Conservation (phyloP, 2,329 filamentous ascomycete genomes). For the Claviceps fusiformis region DNA sequence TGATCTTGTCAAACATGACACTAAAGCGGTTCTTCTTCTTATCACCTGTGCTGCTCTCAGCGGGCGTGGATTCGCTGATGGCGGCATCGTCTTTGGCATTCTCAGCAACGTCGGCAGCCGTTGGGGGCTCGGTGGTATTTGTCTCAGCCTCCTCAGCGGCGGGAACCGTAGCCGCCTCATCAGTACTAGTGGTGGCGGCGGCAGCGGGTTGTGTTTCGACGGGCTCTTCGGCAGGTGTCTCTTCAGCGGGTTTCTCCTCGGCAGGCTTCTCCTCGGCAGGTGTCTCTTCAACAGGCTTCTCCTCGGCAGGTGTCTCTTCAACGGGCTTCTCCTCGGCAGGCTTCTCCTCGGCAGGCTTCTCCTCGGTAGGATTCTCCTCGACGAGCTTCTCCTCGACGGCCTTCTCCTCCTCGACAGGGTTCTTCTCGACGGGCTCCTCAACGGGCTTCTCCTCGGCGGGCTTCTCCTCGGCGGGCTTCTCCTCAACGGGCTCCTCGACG, state of each 20-base stretch:
- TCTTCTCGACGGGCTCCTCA: background rate
- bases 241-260: background rate
- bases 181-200: too few species aligned
- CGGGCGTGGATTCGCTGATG: slow-evolving; percentile 9
- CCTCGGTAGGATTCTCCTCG: background rate
- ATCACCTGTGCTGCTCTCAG: slow-evolving; percentile 30
- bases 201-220: background rate
- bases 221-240: background rate
- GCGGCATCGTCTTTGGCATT: background rate
- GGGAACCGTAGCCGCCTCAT: slow-evolving; percentile 1
- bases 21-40: slow-evolving; percentile 57
- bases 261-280: background rate
- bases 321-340: background rate
- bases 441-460: slow-evolving; percentile 6
- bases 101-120: background rate
- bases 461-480: slow-evolving; percentile 5
- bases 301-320: background rate
- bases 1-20: slow-evolving; percentile 45
- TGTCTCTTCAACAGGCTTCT: background rate
- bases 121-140: slow-evolving; percentile 8
- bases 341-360: background rate
- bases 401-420: background rate
- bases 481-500: slow-evolving; percentile 8
- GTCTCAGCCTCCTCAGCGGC: slow-evolving; percentile 11
- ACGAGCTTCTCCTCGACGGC: background rate